These are phyloP conservation scores for Passiflora organensis DNA, from an alignment of 345 rosid species.

Conservation along the genomic window DNA sequence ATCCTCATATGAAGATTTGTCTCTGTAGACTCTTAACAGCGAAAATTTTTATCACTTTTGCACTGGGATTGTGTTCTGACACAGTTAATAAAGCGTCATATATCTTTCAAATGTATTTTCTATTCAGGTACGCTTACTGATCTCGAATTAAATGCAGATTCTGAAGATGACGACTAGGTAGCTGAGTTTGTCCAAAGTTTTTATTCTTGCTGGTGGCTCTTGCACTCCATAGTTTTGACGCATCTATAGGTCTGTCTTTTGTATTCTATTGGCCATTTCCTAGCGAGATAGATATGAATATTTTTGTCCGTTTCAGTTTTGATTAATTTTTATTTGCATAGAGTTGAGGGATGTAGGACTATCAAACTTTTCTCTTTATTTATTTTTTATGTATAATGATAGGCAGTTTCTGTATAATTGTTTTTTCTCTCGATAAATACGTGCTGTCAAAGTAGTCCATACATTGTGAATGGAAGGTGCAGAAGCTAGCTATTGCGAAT, in stretches of 20 bases:
- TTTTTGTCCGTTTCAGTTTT: constrained; percentile 11
- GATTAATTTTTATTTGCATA: constrained; percentile 14
- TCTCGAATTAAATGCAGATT: constrained; percentile 48
- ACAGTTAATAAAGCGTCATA: no score
- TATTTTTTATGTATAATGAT: constrained; percentile 33
- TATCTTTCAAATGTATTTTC: background rate
- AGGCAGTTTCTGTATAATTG: constrained; percentile 34
- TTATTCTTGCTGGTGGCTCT: constrained; percentile 12
- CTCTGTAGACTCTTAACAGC: no score
- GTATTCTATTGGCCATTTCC: constrained; percentile 8
- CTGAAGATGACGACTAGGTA: constrained; percentile 87
- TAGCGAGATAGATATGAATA: constrained; percentile 15
- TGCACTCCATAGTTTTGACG: constrained; percentile 14
- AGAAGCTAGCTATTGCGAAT: background rate
- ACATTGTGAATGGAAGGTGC: constrained; percentile 12
- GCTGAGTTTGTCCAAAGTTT: constrained; percentile 10
- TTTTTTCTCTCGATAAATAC: constrained; percentile 17
- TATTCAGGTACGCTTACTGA: background rate
- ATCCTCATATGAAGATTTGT: no score
- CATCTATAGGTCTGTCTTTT: constrained; percentile 14
- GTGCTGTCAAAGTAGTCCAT: constrained; percentile 14
- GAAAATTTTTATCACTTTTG: no score
- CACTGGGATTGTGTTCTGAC: no score
- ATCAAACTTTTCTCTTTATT: constrained; percentile 12
- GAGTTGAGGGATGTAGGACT: constrained; percentile 18